Percentiles rank a stretch among this genome's conserved stretches.
phyloP scores from a whole-genome alignment of 495 filamentous ascomycete species.

The Aspergillus ellipticus region DNA sequence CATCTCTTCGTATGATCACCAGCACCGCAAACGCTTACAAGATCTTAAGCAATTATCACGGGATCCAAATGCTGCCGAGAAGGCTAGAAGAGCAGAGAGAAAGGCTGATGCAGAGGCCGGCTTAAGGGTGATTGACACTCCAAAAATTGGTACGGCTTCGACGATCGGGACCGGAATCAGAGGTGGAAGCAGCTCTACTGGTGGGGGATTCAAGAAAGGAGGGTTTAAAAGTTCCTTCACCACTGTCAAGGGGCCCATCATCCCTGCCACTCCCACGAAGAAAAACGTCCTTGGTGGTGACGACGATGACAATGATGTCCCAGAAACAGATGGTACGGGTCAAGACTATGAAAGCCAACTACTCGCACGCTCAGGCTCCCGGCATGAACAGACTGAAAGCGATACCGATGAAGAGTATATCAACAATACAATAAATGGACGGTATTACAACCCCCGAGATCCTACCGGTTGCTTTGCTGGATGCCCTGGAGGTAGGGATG shows the following conservation, averaged over 20 bases:
- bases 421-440: constrained; percentile 32
- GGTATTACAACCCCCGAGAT: constrained; percentile 49
- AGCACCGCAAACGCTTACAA: constrained; percentile 60
- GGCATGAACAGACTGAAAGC: constrained; percentile 30
- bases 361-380: not conserved
- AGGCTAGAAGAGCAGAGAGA: constrained; percentile 67
- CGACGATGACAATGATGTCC: constrained; percentile 30
- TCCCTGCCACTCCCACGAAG: constrained; percentile 28
- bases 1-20: constrained; percentile 59
- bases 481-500: constrained; percentile 28
- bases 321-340: constrained; percentile 2
- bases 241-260: constrained; percentile 34
- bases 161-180: constrained; percentile 4
- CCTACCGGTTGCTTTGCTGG: constrained; percentile 49
- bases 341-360: constrained; percentile 44
- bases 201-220: constrained; percentile 56
- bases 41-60: constrained; percentile 60
- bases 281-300: constrained; percentile 45
- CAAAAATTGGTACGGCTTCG: constrained; percentile 5
- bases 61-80: constrained; percentile 53
- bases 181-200: constrained; percentile 7
- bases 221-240: constrained; percentile 62
- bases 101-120: constrained; percentile 59
- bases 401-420: constrained; percentile 46
- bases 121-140: constrained; percentile 34